These are phyloP conservation scores for Rhodotorula sp. DNA, from an alignment of 1,284 basidiomycete species.

Conservation along the genomic window DNA sequence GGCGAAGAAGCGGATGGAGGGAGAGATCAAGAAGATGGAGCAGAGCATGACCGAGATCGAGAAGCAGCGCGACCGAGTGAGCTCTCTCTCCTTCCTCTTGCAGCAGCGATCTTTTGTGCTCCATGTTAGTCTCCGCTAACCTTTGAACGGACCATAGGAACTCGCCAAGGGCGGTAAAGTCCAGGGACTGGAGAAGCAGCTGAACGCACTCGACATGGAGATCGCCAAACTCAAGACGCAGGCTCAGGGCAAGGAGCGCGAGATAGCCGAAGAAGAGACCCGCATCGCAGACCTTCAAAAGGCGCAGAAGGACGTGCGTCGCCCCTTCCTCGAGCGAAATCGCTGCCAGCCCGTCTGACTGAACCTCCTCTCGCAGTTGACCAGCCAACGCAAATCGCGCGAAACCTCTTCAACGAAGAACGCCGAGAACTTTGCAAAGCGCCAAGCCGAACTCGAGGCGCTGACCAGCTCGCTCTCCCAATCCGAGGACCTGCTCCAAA, in stretches of 20 bases:
- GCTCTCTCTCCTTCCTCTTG: not conserved
- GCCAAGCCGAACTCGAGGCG: conserved; percentile 63
- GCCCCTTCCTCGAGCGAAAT: too few species aligned
- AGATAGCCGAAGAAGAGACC: conserved; percentile 75
- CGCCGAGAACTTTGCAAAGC: conserved; percentile 53
- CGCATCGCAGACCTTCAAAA: conserved; percentile 60
- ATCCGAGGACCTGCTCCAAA: conserved; percentile 92
- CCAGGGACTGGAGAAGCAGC: conserved; percentile 72
- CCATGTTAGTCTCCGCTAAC: not conserved
- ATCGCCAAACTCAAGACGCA: conserved; percentile 86
- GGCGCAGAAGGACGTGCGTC: conserved; percentile 54
- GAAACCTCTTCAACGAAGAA: conserved; percentile 59
- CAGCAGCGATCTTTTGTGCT: not conserved
- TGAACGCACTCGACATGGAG: conserved; percentile 74
- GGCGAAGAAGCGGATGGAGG: conserved; percentile 44
- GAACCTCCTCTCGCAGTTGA: conserved; percentile 29
- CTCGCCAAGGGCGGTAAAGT: conserved; percentile 72
- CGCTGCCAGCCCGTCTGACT: not conserved
- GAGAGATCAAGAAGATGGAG: conserved; percentile 52
- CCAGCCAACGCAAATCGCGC: conserved; percentile 50
- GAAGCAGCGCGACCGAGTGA: conserved; percentile 58
- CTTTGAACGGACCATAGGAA: conserved; percentile 47
- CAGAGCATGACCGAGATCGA: conserved; percentile 65
- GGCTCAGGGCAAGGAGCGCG: conserved; percentile 74
- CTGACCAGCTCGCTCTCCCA: conserved; percentile 66